Conservation (phyloP, 257 asterid species). For the Schizonepeta tenuifolia region DNA sequence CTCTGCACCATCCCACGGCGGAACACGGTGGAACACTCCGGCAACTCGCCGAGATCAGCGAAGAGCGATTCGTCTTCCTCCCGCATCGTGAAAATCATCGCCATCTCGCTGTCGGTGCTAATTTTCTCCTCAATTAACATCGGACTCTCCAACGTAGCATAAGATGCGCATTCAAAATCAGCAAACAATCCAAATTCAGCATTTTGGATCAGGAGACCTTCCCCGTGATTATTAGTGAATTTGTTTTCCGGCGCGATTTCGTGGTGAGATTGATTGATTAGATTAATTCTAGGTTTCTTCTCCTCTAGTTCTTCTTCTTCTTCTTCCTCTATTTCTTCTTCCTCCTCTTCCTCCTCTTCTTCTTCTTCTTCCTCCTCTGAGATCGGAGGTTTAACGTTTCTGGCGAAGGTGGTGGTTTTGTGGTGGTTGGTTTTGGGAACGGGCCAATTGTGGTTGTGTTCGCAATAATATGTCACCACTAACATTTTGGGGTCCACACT, state of each 20-base stretch:
- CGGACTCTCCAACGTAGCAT: slow-evolving; percentile 62
- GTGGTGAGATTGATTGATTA: slow-evolving; percentile 30
- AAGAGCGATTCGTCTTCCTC: slow-evolving; percentile 84
- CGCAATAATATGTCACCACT: slow-evolving; percentile 80
- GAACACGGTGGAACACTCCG: slow-evolving; percentile 89
- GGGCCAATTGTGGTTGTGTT: slow-evolving; percentile 88
- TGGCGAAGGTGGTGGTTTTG: slow-evolving; percentile 18
- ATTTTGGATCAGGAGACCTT: slow-evolving; percentile 25
- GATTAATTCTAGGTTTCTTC: slow-evolving; percentile 31
- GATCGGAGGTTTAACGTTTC: slow-evolving; percentile 24
- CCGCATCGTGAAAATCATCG: slow-evolving; percentile 64
- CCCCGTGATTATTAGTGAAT: slow-evolving; percentile 34
- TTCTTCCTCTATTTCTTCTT: slow-evolving; percentile 39
- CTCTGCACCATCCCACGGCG: slow-evolving; percentile 63
- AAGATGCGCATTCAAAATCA: slow-evolving; percentile 59
- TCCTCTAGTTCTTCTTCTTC: slow-evolving; percentile 37
- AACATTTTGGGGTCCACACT: slow-evolving; percentile 68
- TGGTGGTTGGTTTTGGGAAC: slow-evolving; percentile 46
- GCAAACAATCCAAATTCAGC: slow-evolving; percentile 70
- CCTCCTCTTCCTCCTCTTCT: slow-evolving; percentile 35
- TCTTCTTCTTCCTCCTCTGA: slow-evolving; percentile 42
- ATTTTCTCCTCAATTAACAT: slow-evolving; percentile 48
- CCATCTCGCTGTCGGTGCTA: slow-evolving; percentile 49
- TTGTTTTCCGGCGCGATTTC: slow-evolving; percentile 34
- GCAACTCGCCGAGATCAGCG: slow-evolving; percentile 89